These are phyloP conservation scores for Sporothrix globosa DNA, from an alignment of 2,329 filamentous ascomycete species.

Conservation along the genomic window DNA sequence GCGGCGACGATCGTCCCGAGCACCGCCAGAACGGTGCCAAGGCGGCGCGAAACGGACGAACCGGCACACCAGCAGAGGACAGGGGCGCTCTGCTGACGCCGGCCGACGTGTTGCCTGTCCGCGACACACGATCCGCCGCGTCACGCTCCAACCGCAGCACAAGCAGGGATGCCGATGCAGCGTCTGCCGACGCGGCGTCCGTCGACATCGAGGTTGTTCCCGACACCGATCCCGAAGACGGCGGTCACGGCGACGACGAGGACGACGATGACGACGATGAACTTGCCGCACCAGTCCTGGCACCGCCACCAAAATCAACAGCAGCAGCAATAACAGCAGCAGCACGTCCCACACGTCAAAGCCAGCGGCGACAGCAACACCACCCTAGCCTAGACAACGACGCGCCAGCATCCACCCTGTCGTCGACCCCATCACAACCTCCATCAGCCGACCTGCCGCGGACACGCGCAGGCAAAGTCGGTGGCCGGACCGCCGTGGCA, in stretches of 20 bases:
- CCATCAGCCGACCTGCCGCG: constrained; percentile 39
- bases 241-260: constrained; percentile 31
- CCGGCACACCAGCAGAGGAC: not conserved
- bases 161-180: not conserved
- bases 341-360: not conserved
- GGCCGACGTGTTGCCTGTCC: not conserved
- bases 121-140: not conserved
- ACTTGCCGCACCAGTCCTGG: no score
- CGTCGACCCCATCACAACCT: constrained; percentile 31
- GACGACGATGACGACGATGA: constrained; percentile 31
- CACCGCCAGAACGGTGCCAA: not conserved
- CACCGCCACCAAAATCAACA: not conserved
- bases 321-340: not conserved
- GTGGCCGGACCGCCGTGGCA: constrained; percentile 40
- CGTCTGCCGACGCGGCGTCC: not conserved
- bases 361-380: constrained; percentile 34
- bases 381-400: not conserved
- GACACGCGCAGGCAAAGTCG: constrained; percentile 43
- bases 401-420: not conserved
- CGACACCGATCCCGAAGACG: constrained; percentile 38
- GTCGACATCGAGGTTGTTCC: constrained; percentile 26
- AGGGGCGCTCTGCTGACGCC: not conserved
- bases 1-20: constrained; percentile 44
- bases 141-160: not conserved
- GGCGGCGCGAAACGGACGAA: not conserved